Percentiles rank a stretch among this genome's conserved stretches.
phyloP scores from a whole-genome alignment of 1,139 yeast species.

The Pichia sp. region DNA sequence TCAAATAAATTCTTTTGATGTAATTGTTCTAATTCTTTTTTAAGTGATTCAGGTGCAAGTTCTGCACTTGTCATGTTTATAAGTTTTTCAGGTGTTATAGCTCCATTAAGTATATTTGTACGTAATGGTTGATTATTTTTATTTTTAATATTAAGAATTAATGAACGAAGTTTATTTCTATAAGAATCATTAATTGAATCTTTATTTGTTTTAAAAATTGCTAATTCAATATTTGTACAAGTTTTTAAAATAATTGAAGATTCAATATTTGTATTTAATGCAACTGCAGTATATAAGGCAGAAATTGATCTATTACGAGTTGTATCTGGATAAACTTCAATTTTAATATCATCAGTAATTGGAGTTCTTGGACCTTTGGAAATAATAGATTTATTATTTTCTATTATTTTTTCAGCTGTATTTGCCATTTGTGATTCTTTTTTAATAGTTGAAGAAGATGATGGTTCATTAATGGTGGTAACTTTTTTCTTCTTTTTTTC shows the following conservation, averaged over 20 bases:
- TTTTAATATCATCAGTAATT: slow-evolving; percentile 71
- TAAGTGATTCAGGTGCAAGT: slow-evolving; percentile 86
- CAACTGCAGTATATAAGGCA: slow-evolving; percentile 84
- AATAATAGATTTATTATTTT: slow-evolving; percentile 30
- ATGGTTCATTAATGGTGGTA: not conserved
- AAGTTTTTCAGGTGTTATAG: slow-evolving; percentile 56
- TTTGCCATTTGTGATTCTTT: slow-evolving; percentile 5
- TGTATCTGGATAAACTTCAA: slow-evolving; percentile 56
- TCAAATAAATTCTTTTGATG: slow-evolving; percentile 87
- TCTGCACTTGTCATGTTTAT: slow-evolving; percentile 85
- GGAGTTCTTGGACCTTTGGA: slow-evolving; percentile 60
- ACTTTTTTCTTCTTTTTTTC: slow-evolving; percentile 43
- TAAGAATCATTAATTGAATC: slow-evolving; percentile 52
- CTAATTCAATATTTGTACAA: slow-evolving; percentile 69
- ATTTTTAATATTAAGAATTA: slow-evolving; percentile 80
- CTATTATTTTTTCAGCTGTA: not conserved
- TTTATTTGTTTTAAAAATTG: slow-evolving; percentile 57
- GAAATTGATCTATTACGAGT: slow-evolving; percentile 81
- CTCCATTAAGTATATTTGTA: slow-evolving; percentile 57
- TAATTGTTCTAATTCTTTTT: slow-evolving; percentile 77
- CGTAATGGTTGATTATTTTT: slow-evolving; percentile 85
- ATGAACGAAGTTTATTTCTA: slow-evolving; percentile 74
- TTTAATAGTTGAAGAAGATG: not conserved
- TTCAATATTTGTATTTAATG: slow-evolving; percentile 63
- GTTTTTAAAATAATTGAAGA: slow-evolving; percentile 53